Conservation (phyloP, 2,329 filamentous ascomycete species). For the Endoconidiophora polonica region DNA sequence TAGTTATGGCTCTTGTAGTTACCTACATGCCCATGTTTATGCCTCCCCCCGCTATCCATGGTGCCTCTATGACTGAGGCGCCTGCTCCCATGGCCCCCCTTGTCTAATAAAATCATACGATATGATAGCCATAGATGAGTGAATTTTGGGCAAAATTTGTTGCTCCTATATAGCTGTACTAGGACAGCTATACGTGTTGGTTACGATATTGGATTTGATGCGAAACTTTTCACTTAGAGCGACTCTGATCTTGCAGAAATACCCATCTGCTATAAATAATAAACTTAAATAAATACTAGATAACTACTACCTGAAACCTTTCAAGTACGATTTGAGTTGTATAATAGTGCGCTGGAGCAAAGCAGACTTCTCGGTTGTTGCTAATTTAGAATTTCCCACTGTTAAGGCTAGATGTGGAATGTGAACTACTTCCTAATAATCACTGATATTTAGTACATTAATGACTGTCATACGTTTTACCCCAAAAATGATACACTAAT, state of each 20-base stretch:
- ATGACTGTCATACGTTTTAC: too few relatives aligned
- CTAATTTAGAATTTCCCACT: too few relatives aligned
- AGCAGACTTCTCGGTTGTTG: too few relatives aligned
- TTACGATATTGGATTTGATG: not conserved
- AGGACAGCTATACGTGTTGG: not conserved
- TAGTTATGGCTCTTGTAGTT: conserved; percentile 43
- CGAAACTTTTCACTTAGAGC: not conserved
- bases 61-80: conserved; percentile 1
- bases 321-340: too few relatives aligned
- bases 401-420: too few relatives aligned
- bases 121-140: too few relatives aligned
- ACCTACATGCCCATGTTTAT: conserved; percentile 36
- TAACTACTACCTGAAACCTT: too few relatives aligned
- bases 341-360: too few relatives aligned
- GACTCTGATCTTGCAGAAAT: conserved; percentile 3
- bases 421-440: too few relatives aligned
- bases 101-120: not conserved
- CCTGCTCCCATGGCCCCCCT: conserved; percentile 3
- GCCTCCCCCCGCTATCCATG: conserved; percentile 16
- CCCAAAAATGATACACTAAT: too few relatives aligned
- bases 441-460: too few relatives aligned
- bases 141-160: not conserved
- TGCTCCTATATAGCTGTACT: not conserved
- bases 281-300: not conserved
- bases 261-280: conserved; percentile 7